Percentiles rank a stretch among this genome's conserved stretches.
Conservation (phyloP, 1,284 basidiomycete genomes). For the Peniophora sp. region DNA sequence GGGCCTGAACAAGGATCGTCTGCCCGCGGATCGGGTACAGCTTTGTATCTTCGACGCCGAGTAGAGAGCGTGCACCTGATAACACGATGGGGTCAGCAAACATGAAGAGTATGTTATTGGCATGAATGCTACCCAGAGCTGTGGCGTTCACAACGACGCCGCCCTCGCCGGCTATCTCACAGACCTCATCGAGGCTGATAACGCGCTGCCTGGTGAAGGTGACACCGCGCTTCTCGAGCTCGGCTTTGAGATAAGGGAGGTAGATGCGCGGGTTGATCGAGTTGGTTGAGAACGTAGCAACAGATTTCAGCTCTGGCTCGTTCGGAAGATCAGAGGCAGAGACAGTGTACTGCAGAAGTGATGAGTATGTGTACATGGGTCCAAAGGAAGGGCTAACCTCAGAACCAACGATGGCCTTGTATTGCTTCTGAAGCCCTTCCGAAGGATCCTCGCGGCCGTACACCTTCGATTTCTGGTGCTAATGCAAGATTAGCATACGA, state of each 20-base stretch:
- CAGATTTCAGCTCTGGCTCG: constrained; percentile 21
- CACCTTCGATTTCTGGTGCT: constrained; percentile 37
- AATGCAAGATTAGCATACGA: constrained; percentile 1
- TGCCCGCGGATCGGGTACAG: constrained; percentile 84
- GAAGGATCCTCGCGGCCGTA: constrained; percentile 21
- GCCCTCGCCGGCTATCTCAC: constrained; percentile 23
- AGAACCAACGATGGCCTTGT: neutral
- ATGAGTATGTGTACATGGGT: neutral
- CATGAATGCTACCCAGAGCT: constrained; percentile 32
- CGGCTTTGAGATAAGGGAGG: constrained; percentile 38
- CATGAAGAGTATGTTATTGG: neutral
- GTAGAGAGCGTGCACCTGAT: constrained; percentile 59
- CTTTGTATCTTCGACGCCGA: constrained; percentile 71
- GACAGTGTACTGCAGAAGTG: neutral
- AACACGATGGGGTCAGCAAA: neutral
- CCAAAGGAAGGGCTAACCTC: neutral
- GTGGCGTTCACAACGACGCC: constrained; percentile 42
- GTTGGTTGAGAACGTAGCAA: constrained; percentile 36
- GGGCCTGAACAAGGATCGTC: constrained; percentile 72
- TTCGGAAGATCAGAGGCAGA: neutral
- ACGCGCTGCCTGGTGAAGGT: constrained; percentile 21
- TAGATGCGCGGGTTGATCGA: constrained; percentile 41
- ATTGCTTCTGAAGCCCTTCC: neutral
- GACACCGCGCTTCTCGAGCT: constrained; percentile 25
- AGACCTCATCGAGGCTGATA: constrained; percentile 32